phyloP scores from a whole-genome alignment of 192 early-diverging fungal genomes.

The Jimgerdemannia lactiflua region DNA sequence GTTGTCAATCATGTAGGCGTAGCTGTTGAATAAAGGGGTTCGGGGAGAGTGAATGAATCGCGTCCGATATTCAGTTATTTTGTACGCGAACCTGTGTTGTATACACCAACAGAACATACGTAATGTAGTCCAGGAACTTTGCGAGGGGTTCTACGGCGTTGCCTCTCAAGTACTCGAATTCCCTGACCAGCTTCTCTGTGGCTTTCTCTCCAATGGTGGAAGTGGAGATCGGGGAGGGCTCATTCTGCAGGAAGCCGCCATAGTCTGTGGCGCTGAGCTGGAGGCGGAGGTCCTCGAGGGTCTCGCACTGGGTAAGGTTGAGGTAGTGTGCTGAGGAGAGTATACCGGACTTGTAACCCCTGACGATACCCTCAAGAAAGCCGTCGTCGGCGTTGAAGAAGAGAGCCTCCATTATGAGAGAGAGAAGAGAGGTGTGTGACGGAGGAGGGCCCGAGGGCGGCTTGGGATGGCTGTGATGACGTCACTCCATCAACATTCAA shows the following conservation, averaged over 20 bases:
- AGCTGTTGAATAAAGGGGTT: slow-evolving; percentile 49
- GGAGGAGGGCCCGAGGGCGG: too few relatives aligned
- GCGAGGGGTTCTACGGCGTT: slow-evolving; percentile 82
- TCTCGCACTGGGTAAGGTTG: slow-evolving; percentile 98
- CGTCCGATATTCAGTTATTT: too few relatives aligned
- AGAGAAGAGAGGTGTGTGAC: slow-evolving; percentile 6
- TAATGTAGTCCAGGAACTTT: slow-evolving; percentile 96
- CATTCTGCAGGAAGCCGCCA: slow-evolving; percentile 90
- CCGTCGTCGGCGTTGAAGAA: slow-evolving; percentile 89
- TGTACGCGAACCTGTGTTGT: too few relatives aligned
- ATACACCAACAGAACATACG: slow-evolving; percentile 50
- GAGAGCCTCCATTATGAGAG: slow-evolving; percentile 37
- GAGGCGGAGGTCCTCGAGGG: slow-evolving; percentile 94
- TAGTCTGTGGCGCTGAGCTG: slow-evolving; percentile 97
- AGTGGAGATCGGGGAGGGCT: slow-evolving; percentile 92
- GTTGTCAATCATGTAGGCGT: slow-evolving; percentile 99
- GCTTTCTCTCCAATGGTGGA: slow-evolving; percentile 88
- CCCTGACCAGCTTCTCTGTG: slow-evolving; percentile 84
- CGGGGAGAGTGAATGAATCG: background rate
- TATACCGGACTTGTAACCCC: slow-evolving; percentile 91
- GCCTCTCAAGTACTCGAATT: slow-evolving; percentile 90
- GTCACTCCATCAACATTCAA: too few relatives aligned
- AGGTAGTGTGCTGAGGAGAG: slow-evolving; percentile 79
- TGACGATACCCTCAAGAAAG: slow-evolving; percentile 91
- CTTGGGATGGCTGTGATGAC: too few relatives aligned